Conservation (phyloP, 176 grass and related monocot genomes). For the Zoysia japonica region DNA sequence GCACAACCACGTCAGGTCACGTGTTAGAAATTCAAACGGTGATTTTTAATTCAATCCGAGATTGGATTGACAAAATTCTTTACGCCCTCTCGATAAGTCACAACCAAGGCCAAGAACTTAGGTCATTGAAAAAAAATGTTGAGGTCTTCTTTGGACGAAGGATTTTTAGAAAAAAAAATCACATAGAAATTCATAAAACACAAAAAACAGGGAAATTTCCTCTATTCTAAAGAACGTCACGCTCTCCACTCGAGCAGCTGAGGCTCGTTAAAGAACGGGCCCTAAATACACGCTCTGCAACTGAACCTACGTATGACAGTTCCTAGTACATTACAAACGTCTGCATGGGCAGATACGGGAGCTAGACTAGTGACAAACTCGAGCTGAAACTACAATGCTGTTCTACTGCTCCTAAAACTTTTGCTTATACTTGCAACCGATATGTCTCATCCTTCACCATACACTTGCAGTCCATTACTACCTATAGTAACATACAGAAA, state of each 20-base stretch:
- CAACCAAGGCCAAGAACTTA: not conserved
- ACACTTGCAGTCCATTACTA: not conserved
- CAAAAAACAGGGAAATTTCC: no score
- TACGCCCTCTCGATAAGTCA: not conserved
- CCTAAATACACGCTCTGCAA: no score
- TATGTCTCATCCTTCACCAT: not conserved
- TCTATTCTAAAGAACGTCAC: no score
- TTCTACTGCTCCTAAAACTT: slow-evolving; percentile 17
- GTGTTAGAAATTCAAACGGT: not conserved
- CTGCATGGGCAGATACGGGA: not conserved
- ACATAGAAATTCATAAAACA: no score
- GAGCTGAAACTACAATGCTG: not conserved
- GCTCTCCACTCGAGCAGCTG: no score
- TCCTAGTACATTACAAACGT: not conserved
- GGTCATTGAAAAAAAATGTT: not conserved
- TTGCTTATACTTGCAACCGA: not conserved
- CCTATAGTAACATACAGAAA: not conserved
- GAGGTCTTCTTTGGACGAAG: not conserved
- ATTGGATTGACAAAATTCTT: not conserved
- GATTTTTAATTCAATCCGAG: not conserved
- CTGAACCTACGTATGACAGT: not conserved
- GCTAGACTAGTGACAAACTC: not conserved
- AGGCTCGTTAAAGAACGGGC: no score
- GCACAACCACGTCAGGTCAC: not conserved
- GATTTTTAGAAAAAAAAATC: no score